Evolutionary conservation across 441 rosid genomes (phyloP), one percentile per base, ranked within the genome.

Genomic region (Euphorbia celastroides): DNA sequence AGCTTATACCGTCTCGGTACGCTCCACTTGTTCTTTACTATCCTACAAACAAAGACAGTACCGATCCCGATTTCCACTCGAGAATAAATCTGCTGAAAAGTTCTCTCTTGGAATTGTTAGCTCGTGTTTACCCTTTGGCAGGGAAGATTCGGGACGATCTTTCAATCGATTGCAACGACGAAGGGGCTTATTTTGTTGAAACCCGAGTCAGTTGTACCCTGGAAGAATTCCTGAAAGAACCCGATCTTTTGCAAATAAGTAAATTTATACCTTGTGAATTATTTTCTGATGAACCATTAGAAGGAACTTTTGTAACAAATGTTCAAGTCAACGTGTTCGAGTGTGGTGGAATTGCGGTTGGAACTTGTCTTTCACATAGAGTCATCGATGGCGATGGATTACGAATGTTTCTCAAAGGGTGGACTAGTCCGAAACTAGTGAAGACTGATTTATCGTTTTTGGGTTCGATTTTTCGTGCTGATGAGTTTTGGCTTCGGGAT

Each of bases 301-400:
- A 23, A 5, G 68, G 62, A 60, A 20, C 52, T 16, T 60, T 16
- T 3, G 66, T 74, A 12, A 55, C 78, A 0, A 82, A 75, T 13
- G 41, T 84, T 66, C 82, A 83, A 54, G 86, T 72, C 0, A 87
- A 77, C 30, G 69, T 78, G 2, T 83, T 87, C n/a, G 5, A 69
- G 5, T 84, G 86, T 2, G 84, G 86, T 0, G 82, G 90, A 2
- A 70, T 86, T 14, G 82, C 80, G 2, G 50, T 87, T 10, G 86
- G 84, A 4, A 11, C 79, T 1, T 80, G 88, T 70, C 73, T 83
- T 31, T 69, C 85, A 20, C 92, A 89, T 71, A 81, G 57, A 66
- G 60, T 86, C 62, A 55, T 85, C 11, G 92, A 87, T 19, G 90
- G 86, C 9, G 77, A 74, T 2, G 83, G 85, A 2, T 26, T 83